Base-by-base conservation (phyloP, 352 stramenopile genomes). In the Phytophthora rubi region DNA sequence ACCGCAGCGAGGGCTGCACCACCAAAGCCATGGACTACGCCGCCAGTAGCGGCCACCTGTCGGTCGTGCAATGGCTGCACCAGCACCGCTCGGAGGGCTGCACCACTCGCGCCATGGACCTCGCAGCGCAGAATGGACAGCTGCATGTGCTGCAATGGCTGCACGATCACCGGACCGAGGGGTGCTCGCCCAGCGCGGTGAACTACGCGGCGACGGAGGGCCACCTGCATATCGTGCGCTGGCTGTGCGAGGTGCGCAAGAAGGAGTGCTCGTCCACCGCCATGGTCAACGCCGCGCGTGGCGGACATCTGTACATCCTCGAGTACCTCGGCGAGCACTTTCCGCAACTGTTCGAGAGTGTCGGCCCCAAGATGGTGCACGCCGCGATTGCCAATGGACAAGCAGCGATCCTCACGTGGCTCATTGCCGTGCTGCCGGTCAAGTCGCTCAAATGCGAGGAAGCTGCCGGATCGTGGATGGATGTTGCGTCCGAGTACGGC, bases 391-490 rank as follows among this genome's bases (percentile, higher is more conserved):
- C 81, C 0, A 90, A 86, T 33, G 80, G 83, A 45, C 82, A 90
- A 61, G 55, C 82, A 3, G 62, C 71, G 9, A 71, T 92, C 55
- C 63, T 92, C 23, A 85, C 73, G 62, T 92, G 81, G 81, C 77
- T 92, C 30, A 85, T 90, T 68, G 59, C 71, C 2, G 59, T 79
- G 55, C 73, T 92, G 16, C 84, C 81, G 9, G 80, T 92, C 59
- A 86, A 86, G 58, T 73, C 84, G 56, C 79, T 92, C 55, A 92
- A 92, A 68, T 89, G 82, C 42, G 82, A 90, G 35, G 82, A 85
- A 37, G 72, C 63, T 48, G 76, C 79, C 45, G 79, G 79, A 7
- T 90, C 84, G 30, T 92, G 84, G 84, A 88, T 92, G 80, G 81
- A 92, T 52, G 84, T 92, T 56, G 84, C 84, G 23, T 85, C 81